Evolutionary conservation across 163 green algal genomes (phyloP).

Genomic region (Scenedesmus sp.): DNA sequence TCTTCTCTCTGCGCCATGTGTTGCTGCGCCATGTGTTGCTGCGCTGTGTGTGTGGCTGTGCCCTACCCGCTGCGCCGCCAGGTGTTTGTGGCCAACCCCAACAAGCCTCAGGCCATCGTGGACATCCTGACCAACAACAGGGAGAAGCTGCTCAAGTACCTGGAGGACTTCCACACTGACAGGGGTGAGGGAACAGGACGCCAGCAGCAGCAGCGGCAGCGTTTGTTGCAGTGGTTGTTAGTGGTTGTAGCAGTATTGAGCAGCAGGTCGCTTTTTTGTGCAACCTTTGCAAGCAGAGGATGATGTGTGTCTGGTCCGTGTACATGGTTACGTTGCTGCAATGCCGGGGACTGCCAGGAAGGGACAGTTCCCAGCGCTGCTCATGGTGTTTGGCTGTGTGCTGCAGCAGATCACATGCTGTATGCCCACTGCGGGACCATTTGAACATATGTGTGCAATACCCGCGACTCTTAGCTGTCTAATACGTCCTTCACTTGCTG

Average conservation of each 20-base stretch:
- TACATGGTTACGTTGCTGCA: not conserved
- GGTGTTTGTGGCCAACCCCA: constrained; percentile 98
- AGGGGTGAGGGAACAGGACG: constrained; percentile 63
- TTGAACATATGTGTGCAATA: no score
- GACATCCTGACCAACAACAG: constrained; percentile 94
- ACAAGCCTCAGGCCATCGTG: constrained; percentile 88
- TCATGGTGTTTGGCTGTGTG: not conserved
- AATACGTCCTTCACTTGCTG: not conserved
- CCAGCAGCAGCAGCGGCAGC: constrained; percentile 2
- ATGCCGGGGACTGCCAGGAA: not conserved
- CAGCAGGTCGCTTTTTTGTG: not conserved
- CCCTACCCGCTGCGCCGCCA: constrained; percentile 48
- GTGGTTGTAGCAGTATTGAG: not conserved
- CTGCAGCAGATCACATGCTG: not conserved
- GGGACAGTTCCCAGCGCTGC: not conserved
- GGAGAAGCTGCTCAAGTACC: constrained; percentile 94
- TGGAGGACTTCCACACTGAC: constrained; percentile 93
- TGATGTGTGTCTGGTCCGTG: no score
- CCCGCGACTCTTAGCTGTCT: no score
- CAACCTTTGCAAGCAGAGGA: not conserved
- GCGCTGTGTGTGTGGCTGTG: not conserved
- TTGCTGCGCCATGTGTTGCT: no score
- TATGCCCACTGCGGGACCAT: not conserved
- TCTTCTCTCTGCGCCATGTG: no score
- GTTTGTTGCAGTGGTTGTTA: not conserved